Conservation (phyloP, 1,284 basidiomycete species). For the Pyrrhoderma noxium region DNA sequence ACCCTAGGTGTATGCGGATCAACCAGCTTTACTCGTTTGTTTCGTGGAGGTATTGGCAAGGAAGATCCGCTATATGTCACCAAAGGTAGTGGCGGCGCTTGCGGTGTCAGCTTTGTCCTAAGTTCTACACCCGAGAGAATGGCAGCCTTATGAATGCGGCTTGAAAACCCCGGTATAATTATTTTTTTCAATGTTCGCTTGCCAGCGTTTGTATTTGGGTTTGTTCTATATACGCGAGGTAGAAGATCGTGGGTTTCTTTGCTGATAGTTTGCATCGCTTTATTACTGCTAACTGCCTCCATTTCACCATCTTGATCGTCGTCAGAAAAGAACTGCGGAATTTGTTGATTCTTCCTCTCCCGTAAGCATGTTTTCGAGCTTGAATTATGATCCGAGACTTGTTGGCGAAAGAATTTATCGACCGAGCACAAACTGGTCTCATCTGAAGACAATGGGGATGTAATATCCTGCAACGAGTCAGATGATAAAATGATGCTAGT, state of each 20-base stretch:
- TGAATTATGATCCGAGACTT: no score
- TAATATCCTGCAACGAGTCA: slow-evolving; percentile 9
- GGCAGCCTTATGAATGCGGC: slow-evolving; percentile 12
- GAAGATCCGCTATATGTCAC: neutral
- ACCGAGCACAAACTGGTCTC: slow-evolving; percentile 6
- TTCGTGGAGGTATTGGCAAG: neutral
- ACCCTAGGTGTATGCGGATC: slow-evolving; percentile 1
- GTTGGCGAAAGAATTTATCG: slow-evolving; percentile 12
- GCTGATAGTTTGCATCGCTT: no score
- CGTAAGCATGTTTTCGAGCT: no score
- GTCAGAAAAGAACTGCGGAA: no score
- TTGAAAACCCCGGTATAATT: slow-evolving; percentile 1
- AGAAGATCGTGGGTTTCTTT: no score
- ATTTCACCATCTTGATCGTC: no score
- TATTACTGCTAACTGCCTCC: no score
- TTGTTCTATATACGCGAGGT: no score
- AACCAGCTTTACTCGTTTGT: slow-evolving; percentile 7
- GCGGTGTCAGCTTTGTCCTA: neutral
- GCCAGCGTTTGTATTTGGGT: no score
- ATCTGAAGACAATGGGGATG: slow-evolving; percentile 4
- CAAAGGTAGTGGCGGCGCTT: slow-evolving; percentile 1
- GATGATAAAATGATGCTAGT: neutral
- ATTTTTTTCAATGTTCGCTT: no score
- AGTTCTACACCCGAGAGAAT: slow-evolving; percentile 7
- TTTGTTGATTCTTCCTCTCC: no score